These are phyloP conservation scores for Tetraselmis striata DNA, from an alignment of 139 green algal genomes.

Conservation along the genomic window DNA sequence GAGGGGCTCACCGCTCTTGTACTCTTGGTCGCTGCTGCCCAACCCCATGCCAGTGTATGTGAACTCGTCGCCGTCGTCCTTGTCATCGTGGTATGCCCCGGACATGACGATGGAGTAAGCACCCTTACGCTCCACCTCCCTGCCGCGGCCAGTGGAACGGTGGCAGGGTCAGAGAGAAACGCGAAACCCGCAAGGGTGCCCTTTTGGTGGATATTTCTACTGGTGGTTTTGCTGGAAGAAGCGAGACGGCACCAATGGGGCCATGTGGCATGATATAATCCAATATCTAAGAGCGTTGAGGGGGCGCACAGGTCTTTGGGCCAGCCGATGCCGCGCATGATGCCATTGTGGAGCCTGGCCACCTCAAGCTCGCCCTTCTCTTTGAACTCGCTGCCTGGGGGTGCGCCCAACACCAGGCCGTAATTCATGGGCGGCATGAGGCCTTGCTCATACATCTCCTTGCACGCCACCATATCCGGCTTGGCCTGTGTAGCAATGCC, in stretches of 20 bases:
- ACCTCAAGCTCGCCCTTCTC: constrained; percentile 31
- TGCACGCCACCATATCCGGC: constrained; percentile 25
- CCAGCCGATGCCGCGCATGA: constrained; percentile 39
- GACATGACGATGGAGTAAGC: constrained; percentile 49
- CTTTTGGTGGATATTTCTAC: background rate
- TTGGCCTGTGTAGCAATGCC: constrained; percentile 27
- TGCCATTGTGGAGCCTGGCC: constrained; percentile 23
- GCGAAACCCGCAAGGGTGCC: background rate
- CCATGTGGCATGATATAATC: background rate
- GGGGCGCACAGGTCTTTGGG: constrained; percentile 1
- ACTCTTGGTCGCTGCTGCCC: background rate
- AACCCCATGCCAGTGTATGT: constrained; percentile 45
- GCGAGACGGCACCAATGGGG: too few relatives aligned
- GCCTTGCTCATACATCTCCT: constrained; percentile 8
- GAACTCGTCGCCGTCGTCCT: constrained; percentile 42
- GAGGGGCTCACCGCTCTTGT: background rate
- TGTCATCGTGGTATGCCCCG: constrained; percentile 54
- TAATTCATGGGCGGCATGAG: constrained; percentile 10
- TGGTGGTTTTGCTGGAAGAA: background rate
- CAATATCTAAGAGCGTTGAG: background rate
- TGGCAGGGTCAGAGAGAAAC: background rate
- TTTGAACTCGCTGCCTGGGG: constrained; percentile 28
- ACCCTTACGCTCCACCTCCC: background rate
- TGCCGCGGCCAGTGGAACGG: background rate
- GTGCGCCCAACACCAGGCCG: constrained; percentile 37